Conservation (phyloP, 1,284 basidiomycete genomes). For the Melanopsichium pennsylvanicum region DNA sequence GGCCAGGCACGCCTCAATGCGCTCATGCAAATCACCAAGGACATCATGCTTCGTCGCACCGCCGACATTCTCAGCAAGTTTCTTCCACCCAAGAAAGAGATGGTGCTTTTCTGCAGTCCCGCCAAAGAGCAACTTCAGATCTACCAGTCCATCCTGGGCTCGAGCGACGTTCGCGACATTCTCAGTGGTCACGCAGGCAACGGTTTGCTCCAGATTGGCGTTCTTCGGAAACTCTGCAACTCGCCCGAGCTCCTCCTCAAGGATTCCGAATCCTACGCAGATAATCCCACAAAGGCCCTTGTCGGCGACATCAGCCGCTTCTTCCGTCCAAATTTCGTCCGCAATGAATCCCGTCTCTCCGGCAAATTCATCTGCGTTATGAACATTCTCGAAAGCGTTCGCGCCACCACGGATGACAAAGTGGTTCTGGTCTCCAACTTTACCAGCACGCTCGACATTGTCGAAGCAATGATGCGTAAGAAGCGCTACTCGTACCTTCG, state of each 20-base stretch:
- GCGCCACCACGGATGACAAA: constrained; percentile 77
- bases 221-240: constrained; percentile 84
- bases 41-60: constrained; percentile 87
- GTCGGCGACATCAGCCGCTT: constrained; percentile 33
- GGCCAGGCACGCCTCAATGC: constrained; percentile 71
- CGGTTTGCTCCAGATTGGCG: constrained; percentile 59
- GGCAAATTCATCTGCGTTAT: constrained; percentile 77
- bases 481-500: constrained; percentile 81
- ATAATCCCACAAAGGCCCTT: constrained; percentile 33
- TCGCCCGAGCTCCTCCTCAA: constrained; percentile 84
- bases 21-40: constrained; percentile 78
- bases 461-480: constrained; percentile 84
- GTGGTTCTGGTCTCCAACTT: constrained; percentile 65
- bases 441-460: constrained; percentile 82
- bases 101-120: constrained; percentile 32
- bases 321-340: constrained; percentile 44
- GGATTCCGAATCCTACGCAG: constrained; percentile 69
- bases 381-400: constrained; percentile 75
- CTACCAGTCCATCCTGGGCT: constrained; percentile 73
- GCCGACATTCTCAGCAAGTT: constrained; percentile 77
- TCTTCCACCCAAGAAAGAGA: constrained; percentile 85
- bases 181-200: constrained; percentile 47
- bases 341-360: constrained; percentile 40
- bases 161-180: constrained; percentile 43
- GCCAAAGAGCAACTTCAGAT: constrained; percentile 77